A percentile compares a stretch with the other conserved stretches of the same genome.
Evolutionary conservation across 345 rosid species (phyloP).

Genomic region (Lumnitzera racemosa): DNA sequence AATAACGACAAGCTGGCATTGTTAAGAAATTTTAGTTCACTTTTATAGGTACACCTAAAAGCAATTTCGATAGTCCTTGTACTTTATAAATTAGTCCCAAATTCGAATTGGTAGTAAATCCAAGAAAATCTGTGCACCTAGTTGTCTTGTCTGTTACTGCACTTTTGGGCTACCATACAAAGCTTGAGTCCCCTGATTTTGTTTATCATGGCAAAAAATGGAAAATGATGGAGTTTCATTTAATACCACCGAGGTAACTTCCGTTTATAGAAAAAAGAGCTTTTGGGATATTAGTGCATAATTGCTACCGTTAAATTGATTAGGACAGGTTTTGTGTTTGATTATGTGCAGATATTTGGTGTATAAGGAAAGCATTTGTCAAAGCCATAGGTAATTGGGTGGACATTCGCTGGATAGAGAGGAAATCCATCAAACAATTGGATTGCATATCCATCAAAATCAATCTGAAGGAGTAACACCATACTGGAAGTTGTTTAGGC

Average conservation of each 20-base stretch:
- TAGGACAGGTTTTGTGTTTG: background rate
- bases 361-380: slow-evolving; percentile 67
- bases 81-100: too few species aligned
- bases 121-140: too few species aligned
- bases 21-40: slow-evolving; percentile 31
- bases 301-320: too few species aligned
- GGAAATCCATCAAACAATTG: slow-evolving; percentile 55
- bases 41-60: slow-evolving; percentile 46
- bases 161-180: too few species aligned
- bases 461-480: slow-evolving; percentile 21
- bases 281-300: too few species aligned
- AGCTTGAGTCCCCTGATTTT: too few species aligned
- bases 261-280: too few species aligned
- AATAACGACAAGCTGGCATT: slow-evolving; percentile 30
- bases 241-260: too few species aligned
- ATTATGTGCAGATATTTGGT: slow-evolving; percentile 46
- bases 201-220: too few species aligned
- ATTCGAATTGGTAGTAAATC: too few species aligned
- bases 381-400: slow-evolving; percentile 61
- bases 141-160: too few species aligned
- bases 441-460: slow-evolving; percentile 32
- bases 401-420: slow-evolving; percentile 33
- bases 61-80: background rate
- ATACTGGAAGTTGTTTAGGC: slow-evolving; percentile 55
- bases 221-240: too few species aligned